Conservation (phyloP, 352 stramenopile species). For the Pythium guiyangense region DNA sequence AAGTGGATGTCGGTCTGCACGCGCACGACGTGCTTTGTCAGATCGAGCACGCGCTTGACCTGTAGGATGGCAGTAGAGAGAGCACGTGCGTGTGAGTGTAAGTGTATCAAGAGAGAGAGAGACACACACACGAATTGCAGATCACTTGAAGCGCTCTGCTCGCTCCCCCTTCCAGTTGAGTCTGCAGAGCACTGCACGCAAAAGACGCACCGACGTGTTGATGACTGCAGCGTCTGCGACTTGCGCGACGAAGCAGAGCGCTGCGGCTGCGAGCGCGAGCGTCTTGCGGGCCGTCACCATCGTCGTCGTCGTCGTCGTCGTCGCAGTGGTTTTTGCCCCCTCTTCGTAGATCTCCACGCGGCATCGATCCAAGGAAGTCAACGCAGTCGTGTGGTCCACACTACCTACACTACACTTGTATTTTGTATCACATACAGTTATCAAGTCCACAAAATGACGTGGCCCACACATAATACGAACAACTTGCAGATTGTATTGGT, state of each 20-base stretch:
- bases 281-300: slow-evolving; percentile 21
- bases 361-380: slow-evolving; percentile 4
- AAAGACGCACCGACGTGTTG: slow-evolving; percentile 57
- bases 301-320: not conserved
- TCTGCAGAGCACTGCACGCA: not conserved
- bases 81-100: not conserved
- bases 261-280: slow-evolving; percentile 24
- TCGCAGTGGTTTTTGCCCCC: slow-evolving; percentile 1
- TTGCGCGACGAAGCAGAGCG: slow-evolving; percentile 20
- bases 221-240: slow-evolving; percentile 41
- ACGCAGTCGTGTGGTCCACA: not conserved
- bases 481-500: not conserved
- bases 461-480: slow-evolving; percentile 9
- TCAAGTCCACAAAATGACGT: not conserved
- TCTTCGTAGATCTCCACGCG: slow-evolving; percentile 13
- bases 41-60: slow-evolving; percentile 74
- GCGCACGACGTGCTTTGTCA: slow-evolving; percentile 82
- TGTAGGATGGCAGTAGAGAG: slow-evolving; percentile 5
- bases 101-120: not conserved
- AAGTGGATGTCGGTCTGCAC: slow-evolving; percentile 74
- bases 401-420: not conserved
- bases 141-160: too few species aligned
- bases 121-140: not conserved
- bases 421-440: not conserved
- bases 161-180: not conserved